Percentiles rank a stretch among this genome's conserved stretches.
Evolutionary conservation across 2,329 filamentous ascomycete species (phyloP).

Genomic region (Ciborinia camelliae): DNA sequence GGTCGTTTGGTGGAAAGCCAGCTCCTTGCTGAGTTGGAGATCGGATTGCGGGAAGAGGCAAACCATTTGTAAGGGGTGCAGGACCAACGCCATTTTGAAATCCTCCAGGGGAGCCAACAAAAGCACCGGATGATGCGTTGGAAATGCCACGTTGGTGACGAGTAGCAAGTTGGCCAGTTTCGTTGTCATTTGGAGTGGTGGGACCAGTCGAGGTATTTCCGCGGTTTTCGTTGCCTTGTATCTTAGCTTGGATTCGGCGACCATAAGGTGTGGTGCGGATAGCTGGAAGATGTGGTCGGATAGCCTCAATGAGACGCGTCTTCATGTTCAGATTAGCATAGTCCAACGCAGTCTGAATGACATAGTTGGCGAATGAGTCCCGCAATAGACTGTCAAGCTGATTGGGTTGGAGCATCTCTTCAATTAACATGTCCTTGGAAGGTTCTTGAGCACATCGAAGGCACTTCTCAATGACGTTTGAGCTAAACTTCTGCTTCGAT

Average conservation of each 20-base stretch:
- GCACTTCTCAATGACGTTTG: conserved; percentile 97
- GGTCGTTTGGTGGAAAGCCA: conserved; percentile 30
- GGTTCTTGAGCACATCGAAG: conserved; percentile 75
- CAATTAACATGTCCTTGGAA: conserved; percentile 76
- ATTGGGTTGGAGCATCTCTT: conserved; percentile 71
- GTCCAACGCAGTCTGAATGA: conserved; percentile 93
- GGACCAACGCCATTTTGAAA: conserved; percentile 34
- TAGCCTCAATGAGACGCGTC: conserved; percentile 72
- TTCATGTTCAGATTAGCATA: conserved; percentile 74
- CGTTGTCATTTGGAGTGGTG: conserved; percentile 33
- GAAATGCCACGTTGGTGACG: conserved; percentile 38
- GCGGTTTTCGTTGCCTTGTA: conserved; percentile 56
- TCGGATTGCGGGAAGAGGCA: conserved; percentile 24
- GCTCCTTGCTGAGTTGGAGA: conserved; percentile 22
- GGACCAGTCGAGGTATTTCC: conserved; percentile 35
- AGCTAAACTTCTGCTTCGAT: conserved; percentile 98
- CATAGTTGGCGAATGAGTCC: conserved; percentile 95
- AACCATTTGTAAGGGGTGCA: conserved; percentile 25
- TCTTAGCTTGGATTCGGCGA: conserved; percentile 88
- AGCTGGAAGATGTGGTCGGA: conserved; percentile 77
- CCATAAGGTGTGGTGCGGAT: conserved; percentile 93
- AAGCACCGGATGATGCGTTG: conserved; percentile 32
- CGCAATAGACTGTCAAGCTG: conserved; percentile 87
- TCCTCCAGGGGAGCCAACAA: conserved; percentile 27
- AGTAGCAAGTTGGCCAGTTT: conserved; percentile 28